Evolutionary conservation across 331 rosid genomes (phyloP).

Genomic region (Malus hybrid): DNA sequence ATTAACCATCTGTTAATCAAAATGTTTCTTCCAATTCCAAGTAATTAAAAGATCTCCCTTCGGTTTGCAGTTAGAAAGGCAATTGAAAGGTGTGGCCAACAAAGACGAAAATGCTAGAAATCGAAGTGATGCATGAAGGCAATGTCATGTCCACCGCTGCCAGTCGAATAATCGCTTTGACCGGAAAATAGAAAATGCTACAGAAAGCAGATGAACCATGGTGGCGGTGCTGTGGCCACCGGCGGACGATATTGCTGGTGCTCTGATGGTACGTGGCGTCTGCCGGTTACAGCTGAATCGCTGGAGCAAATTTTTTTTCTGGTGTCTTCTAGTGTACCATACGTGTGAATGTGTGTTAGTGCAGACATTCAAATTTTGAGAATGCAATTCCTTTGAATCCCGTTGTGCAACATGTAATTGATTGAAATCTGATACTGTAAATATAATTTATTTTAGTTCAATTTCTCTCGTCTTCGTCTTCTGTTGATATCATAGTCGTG

Average conservation of each 20-base stretch:
- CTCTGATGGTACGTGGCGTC: constrained; percentile 11
- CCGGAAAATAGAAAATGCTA: constrained; percentile 13
- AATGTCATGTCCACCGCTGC: background rate
- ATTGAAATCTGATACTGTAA: constrained; percentile 7
- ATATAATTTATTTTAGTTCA: no score
- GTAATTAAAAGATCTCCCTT: no score
- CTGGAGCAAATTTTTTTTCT: constrained; percentile 31
- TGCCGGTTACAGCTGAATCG: constrained; percentile 18
- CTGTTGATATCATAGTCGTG: background rate
- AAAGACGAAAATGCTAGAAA: constrained; percentile 18
- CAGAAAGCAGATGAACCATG: constrained; percentile 7
- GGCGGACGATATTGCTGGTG: background rate
- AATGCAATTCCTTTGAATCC: constrained; percentile 34
- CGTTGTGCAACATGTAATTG: constrained; percentile 48
- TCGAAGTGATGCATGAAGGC: background rate
- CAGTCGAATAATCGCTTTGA: background rate
- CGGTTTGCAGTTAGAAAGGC: constrained; percentile 74
- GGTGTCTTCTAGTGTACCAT: constrained; percentile 43
- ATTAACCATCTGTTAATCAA: background rate
- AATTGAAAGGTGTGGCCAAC: constrained; percentile 39
- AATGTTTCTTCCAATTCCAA: background rate
- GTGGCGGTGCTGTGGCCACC: background rate
- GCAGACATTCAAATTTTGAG: constrained; percentile 59
- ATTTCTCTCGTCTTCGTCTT: no score
- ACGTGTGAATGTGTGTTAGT: constrained; percentile 37